A percentile compares a stretch with the other conserved stretches of the same genome.
phyloP scores from a whole-genome alignment of 495 filamentous ascomycete species.

The Neurospora terricola region DNA sequence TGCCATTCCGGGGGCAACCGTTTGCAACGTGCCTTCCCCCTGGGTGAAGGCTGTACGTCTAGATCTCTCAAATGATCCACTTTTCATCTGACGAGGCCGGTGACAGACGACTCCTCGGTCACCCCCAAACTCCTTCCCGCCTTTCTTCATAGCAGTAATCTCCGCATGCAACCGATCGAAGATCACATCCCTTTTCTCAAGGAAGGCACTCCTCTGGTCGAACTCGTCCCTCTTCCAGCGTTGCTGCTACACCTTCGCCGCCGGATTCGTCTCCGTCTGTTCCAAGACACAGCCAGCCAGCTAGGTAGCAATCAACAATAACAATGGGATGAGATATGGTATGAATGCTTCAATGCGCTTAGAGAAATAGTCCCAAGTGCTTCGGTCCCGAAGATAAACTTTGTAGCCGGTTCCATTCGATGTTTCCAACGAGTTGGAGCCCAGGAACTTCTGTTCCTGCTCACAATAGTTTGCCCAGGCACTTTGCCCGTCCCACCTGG shows the following conservation, averaged over 20 bases:
- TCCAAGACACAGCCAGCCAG: not conserved
- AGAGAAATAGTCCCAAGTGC: not conserved
- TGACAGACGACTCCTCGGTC: not conserved
- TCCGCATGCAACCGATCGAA: not conserved
- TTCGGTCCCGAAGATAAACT: not conserved
- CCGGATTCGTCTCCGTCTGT: not conserved
- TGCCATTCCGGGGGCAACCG: not conserved
- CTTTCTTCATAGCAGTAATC: not conserved
- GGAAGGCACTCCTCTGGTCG: not conserved
- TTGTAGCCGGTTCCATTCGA: not conserved
- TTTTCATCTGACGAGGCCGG: not conserved
- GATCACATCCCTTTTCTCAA: not conserved
- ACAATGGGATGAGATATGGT: not conserved
- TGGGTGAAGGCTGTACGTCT: not conserved
- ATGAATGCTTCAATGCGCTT: not conserved
- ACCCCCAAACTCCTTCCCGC: not conserved
- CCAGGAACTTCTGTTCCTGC: not conserved
- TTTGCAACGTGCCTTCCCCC: not conserved
- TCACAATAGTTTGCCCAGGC: not conserved
- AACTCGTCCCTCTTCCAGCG: not conserved
- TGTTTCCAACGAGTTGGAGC: not conserved
- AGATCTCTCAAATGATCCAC: not conserved
- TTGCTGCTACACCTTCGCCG: not conserved
- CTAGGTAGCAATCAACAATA: not conserved
- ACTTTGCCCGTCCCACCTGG: not conserved